Evolutionary conservation across 2,329 filamentous ascomycete species (phyloP).

Genomic region (Nigrospora oryzae): DNA sequence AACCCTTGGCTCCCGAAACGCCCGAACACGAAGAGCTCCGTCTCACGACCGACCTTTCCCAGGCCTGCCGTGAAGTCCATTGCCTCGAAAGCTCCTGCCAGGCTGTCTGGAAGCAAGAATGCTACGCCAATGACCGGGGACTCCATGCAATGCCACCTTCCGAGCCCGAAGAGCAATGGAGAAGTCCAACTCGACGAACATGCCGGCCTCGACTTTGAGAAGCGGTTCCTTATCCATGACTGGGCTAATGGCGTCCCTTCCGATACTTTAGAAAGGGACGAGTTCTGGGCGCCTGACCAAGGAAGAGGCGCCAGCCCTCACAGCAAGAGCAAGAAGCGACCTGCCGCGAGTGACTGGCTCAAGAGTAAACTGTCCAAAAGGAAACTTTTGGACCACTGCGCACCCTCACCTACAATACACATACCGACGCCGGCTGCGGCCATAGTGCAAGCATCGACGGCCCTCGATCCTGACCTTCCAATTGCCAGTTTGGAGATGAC

Average conservation of each 20-base stretch:
- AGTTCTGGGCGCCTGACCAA: slow-evolving; percentile 19
- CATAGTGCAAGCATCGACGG: no score
- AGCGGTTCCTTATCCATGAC: slow-evolving; percentile 13
- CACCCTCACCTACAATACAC: slow-evolving; percentile 7
- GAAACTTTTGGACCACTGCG: slow-evolving; percentile 6
- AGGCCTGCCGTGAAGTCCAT: slow-evolving; percentile 4
- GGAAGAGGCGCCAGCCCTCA: slow-evolving; percentile 1
- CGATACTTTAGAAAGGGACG: slow-evolving; percentile 11
- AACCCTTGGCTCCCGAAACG: slow-evolving; percentile 40
- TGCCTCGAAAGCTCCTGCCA: slow-evolving; percentile 3
- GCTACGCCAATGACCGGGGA: slow-evolving; percentile 6
- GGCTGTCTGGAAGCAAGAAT: slow-evolving; percentile 1
- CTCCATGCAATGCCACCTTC: slow-evolving; percentile 29
- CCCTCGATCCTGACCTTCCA: no score
- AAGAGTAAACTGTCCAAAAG: slow-evolving; percentile 17
- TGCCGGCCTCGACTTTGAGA: slow-evolving; percentile 8
- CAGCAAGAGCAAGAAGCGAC: slow-evolving; percentile 10
- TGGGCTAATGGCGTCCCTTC: slow-evolving; percentile 14
- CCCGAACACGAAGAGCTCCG: slow-evolving; percentile 1
- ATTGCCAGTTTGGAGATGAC: no score
- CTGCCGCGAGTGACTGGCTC: slow-evolving; percentile 15
- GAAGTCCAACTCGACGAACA: slow-evolving; percentile 9
- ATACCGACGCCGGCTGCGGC: no score
- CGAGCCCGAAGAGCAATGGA: slow-evolving; percentile 22
- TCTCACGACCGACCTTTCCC: slow-evolving; percentile 1